These are phyloP conservation scores for Venturia nashicola DNA, from an alignment of 2,329 filamentous ascomycete species.

Conservation along the genomic window DNA sequence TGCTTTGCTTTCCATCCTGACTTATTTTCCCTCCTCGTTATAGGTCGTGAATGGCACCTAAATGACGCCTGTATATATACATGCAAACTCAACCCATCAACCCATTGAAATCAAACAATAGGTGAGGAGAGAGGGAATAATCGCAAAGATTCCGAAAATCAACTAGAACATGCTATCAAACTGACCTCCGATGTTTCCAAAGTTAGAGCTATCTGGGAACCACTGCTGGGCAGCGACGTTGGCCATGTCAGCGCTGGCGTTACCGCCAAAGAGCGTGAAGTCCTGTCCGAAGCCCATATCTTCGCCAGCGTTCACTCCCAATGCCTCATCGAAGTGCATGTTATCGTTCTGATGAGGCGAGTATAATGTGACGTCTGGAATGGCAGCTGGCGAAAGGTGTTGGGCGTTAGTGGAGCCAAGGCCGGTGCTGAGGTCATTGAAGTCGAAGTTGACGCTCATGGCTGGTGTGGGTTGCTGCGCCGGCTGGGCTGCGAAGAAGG, in stretches of 20 bases:
- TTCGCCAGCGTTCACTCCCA: conserved; percentile 29
- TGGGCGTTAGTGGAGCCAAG: conserved; percentile 16
- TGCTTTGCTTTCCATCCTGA: neutral
- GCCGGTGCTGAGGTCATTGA: conserved; percentile 3
- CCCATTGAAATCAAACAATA: neutral
- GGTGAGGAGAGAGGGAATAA: neutral
- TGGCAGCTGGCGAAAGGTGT: conserved; percentile 58
- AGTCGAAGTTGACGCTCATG: conserved; percentile 7
- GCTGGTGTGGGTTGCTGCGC: conserved; percentile 19
- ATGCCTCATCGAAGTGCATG: conserved; percentile 25
- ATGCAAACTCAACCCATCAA: conserved; percentile 3
- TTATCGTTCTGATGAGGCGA: conserved; percentile 50
- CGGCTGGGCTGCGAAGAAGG: conserved; percentile 48
- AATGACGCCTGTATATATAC: neutral
- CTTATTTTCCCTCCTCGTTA: neutral
- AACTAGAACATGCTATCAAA: conserved; percentile 16
- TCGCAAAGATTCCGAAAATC: neutral
- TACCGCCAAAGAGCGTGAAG: conserved; percentile 46
- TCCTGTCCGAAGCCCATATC: conserved; percentile 36
- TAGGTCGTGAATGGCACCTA: neutral
- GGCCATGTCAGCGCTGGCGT: neutral
- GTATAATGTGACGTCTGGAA: conserved; percentile 56
- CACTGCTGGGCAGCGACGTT: conserved; percentile 15
- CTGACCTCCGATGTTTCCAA: conserved; percentile 26
- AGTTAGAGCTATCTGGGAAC: conserved; percentile 26